Conservation (phyloP, 805 yeast species). For the Saccharomycopsis vini region DNA sequence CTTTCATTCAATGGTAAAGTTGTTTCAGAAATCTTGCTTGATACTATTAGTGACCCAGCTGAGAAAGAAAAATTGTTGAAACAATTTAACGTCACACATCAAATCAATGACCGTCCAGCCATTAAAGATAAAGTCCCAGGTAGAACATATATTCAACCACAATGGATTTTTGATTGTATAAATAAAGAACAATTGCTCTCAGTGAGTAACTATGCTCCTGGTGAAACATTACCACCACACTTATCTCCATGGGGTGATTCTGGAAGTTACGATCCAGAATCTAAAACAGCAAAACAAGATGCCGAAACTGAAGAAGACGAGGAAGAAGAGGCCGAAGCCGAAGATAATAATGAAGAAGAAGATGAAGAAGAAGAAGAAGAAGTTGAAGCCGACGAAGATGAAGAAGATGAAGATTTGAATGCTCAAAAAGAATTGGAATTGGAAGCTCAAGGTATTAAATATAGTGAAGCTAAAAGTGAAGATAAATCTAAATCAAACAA, state of each 20-base stretch:
- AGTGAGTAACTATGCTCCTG: constrained; percentile 82
- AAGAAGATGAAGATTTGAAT: constrained; percentile 44
- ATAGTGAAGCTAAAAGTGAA: constrained; percentile 39
- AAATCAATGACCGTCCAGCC: constrained; percentile 88
- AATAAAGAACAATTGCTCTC: constrained; percentile 69
- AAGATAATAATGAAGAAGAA: constrained; percentile 43
- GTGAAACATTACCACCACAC: constrained; percentile 93
- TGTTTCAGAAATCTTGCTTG: constrained; percentile 80
- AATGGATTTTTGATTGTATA: constrained; percentile 91
- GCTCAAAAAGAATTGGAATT: constrained; percentile 79
- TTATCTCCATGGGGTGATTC: constrained; percentile 99
- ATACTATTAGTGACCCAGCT: constrained; percentile 45
- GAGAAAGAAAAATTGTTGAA: constrained; percentile 41
- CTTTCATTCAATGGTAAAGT: constrained; percentile 80
- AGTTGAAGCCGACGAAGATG: constrained; percentile 37
- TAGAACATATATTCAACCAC: constrained; percentile 92
- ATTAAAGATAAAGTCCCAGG: constrained; percentile 72
- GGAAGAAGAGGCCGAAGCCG: constrained; percentile 43
- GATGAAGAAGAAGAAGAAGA: constrained; percentile 46
- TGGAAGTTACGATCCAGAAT: constrained; percentile 80
- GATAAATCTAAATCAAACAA: constrained; percentile 29
- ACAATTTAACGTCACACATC: constrained; percentile 63
- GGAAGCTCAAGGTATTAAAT: constrained; percentile 83
- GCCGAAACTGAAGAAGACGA: constrained; percentile 37
- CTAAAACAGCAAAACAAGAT: constrained; percentile 34